Conservation (phyloP, 2,329 filamentous ascomycete genomes). For the Paradendryphiella salina region DNA sequence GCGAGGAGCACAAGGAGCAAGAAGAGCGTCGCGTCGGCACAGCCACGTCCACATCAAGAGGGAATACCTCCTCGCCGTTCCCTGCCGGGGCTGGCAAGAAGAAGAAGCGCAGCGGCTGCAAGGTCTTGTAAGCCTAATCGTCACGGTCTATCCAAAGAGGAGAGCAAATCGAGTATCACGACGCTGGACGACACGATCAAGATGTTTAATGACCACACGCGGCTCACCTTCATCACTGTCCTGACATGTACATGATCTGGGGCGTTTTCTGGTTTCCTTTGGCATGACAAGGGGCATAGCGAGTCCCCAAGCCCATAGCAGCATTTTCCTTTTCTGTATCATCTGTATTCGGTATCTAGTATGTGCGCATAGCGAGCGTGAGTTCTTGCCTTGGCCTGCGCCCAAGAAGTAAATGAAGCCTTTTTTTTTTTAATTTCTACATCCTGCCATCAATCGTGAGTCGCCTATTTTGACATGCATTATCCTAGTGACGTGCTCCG, state of each 20-base stretch:
- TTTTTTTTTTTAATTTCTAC: constrained; percentile 18
- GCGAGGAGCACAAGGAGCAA: constrained; percentile 59
- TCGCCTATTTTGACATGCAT: neutral
- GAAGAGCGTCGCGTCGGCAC: constrained; percentile 22
- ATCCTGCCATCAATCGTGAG: neutral
- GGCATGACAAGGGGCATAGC: constrained; percentile 23
- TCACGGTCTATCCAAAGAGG: constrained; percentile 20
- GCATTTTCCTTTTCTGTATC: constrained; percentile 31
- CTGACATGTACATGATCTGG: constrained; percentile 31
- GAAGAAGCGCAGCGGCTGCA: constrained; percentile 48
- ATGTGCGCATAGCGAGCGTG: constrained; percentile 16
- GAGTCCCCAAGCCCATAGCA: constrained; percentile 26
- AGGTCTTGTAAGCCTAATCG: constrained; percentile 40
- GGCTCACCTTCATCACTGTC: constrained; percentile 33
- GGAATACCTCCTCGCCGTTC: constrained; percentile 24
- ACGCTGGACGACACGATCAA: constrained; percentile 49
- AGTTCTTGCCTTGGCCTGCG: constrained; percentile 11
- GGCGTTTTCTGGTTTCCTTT: constrained; percentile 29
- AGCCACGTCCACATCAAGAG: constrained; percentile 19
- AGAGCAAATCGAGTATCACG: constrained; percentile 42
- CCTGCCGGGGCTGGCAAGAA: constrained; percentile 41
- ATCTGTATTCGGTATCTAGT: constrained; percentile 45
- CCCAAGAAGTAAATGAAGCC: constrained; percentile 24
- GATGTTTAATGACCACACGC: constrained; percentile 45
- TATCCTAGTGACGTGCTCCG: neutral